Conservation (phyloP, 257 asterid species). For the Solanum etuberosum region DNA sequence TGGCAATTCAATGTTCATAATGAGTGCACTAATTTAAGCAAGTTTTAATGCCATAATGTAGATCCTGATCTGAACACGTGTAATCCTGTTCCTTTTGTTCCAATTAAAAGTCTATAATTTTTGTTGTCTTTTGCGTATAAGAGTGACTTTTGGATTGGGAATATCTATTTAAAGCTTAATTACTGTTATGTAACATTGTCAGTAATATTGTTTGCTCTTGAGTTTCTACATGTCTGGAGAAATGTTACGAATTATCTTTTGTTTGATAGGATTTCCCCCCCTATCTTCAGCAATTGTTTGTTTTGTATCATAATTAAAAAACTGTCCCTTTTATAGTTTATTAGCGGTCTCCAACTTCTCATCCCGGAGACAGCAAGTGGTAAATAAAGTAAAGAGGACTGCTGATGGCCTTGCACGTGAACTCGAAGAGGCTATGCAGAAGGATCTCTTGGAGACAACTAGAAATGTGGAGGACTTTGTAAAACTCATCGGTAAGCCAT, state of each 20-base stretch:
- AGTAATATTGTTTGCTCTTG: background rate
- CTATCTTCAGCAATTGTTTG: background rate
- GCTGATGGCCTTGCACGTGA: slow-evolving; percentile 76
- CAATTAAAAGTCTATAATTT: background rate
- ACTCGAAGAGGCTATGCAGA: slow-evolving; percentile 75
- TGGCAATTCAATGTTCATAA: background rate
- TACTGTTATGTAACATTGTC: background rate
- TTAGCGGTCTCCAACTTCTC: slow-evolving; percentile 83
- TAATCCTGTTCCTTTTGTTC: background rate
- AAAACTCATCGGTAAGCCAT: slow-evolving; percentile 43
- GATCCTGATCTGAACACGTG: background rate
- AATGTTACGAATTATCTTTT: background rate
- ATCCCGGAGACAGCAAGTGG: slow-evolving; percentile 46
- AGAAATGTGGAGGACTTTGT: slow-evolving; percentile 40
- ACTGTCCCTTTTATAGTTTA: slow-evolving; percentile 29
- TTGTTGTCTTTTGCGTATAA: background rate
- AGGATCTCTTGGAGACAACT: slow-evolving; percentile 56
- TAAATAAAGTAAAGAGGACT: slow-evolving; percentile 64
- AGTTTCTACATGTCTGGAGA: background rate
- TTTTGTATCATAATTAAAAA: slow-evolving; percentile 4
- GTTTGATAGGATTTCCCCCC: background rate
- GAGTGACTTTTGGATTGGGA: background rate
- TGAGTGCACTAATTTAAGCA: background rate
- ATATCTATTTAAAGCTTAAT: background rate
- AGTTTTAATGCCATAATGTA: background rate